Conservation (phyloP, 352 stramenopile species). For the Globisporangium radiosum region DNA sequence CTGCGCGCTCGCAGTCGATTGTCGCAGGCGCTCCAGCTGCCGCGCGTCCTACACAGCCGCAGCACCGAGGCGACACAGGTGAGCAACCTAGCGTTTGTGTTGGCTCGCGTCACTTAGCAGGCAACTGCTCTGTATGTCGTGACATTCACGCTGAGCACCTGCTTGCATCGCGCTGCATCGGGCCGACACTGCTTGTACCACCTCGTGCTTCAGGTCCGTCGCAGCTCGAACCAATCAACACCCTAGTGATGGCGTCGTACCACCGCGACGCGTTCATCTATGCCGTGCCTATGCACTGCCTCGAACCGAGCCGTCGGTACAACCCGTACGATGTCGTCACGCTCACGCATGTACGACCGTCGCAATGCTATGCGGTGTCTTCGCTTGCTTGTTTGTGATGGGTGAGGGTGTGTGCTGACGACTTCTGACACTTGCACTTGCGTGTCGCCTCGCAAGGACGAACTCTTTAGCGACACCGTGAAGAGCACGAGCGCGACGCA, state of each 20-base stretch:
- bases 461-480: background rate
- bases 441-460: background rate
- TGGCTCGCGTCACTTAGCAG: too few species aligned
- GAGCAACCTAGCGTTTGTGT: too few species aligned
- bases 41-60: background rate
- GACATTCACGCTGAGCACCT: too few species aligned
- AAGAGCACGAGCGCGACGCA: too few species aligned
- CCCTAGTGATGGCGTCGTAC: conserved; percentile 3
- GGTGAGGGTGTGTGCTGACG: too few species aligned
- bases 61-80: background rate
- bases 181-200: background rate
- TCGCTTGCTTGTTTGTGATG: too few species aligned
- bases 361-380: background rate
- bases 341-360: conserved; percentile 42
- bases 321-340: conserved; percentile 65
- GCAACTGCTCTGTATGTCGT: too few species aligned
- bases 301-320: conserved; percentile 38
- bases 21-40: background rate
- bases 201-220: background rate
- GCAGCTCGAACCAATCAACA: background rate
- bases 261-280: conserved; percentile 61
- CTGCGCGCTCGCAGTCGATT: background rate
- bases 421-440: too few species aligned
- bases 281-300: conserved; percentile 46
- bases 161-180: too few species aligned